Evolutionary conservation across 176 grass and related monocot genomes (phyloP), one percentile per base, ranked within the genome.

Genomic region (Alopecurus myosuroides): DNA sequence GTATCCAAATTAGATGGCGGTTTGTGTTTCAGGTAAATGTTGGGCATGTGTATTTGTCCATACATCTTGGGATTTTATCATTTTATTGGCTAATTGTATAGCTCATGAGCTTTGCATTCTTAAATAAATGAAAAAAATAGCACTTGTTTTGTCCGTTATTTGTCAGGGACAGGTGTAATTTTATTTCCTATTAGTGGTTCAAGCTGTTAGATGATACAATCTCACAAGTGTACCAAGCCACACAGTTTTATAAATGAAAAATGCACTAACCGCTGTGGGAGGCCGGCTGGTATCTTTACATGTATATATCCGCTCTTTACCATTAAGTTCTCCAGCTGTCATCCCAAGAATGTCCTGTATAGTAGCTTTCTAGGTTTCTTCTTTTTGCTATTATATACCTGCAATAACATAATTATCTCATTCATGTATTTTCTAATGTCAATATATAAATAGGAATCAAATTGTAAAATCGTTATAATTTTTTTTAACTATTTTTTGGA

Each of bases 321-420:
- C 22, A 48, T 45, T 49, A 45, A 28, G 8, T 25, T 19, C 58
- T 25, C 8, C 34, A 9, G 52, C 35, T 41, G n/a, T n/a, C n/a
- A n/a, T n/a, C n/a, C n/a, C n/a, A n/a, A n/a, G n/a, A n/a, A n/a
- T n/a, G n/a, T n/a, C n/a, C n/a, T n/a, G 33, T 78, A 83, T 13
- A 29, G 13, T 67, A 58, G 4, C 5, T 74, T 82, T 29, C 18
- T 19, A 87, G 74, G 56, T 60, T 80, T 31, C 73, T 78, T 66
- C 28, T 14, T 64, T 77, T 56, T 64, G 11, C 52, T 75, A 80
- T 79, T 89, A 79, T 75, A 57, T 87, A 75, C 68, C 81, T 87
- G 89, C 68, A 79, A n/a, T 66, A 34, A 57, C 65, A 83, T 82
- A 36, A 31, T 55, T 73, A 64, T 50, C 64, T 83, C 15, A 49